Conservation (phyloP, 108 stramenopile species). For the Schizochytrium sp. region DNA sequence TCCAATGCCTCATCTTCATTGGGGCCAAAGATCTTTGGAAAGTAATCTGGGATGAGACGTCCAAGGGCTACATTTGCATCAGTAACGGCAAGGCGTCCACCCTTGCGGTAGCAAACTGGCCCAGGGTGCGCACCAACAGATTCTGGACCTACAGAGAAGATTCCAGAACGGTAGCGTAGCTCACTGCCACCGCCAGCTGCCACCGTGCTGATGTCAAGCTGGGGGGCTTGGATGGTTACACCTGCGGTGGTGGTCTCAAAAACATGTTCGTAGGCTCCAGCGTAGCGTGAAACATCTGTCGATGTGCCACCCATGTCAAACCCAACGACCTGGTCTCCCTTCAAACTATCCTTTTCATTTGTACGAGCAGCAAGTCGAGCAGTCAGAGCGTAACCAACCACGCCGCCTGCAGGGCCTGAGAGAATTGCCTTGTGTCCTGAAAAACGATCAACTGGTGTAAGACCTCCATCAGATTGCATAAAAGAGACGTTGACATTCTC, state of each 20-base stretch:
- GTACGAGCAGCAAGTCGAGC: slow-evolving; percentile 70
- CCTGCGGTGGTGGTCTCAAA: slow-evolving; percentile 97
- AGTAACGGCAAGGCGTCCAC: slow-evolving; percentile 93
- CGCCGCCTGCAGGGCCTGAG: slow-evolving; percentile 89
- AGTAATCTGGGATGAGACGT: slow-evolving; percentile 88
- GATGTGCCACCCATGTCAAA: slow-evolving; percentile 99
- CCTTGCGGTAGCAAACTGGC: slow-evolving; percentile 96
- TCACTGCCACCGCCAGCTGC: slow-evolving; percentile 92
- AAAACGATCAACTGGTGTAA: slow-evolving; percentile 91
- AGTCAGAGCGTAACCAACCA: slow-evolving; percentile 98
- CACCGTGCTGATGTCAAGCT: slow-evolving; percentile 98
- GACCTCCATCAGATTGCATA: slow-evolving; percentile 98
- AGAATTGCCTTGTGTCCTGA: slow-evolving; percentile 94
- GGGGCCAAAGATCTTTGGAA: slow-evolving; percentile 96
- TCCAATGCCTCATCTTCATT: slow-evolving; percentile 95
- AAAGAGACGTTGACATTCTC: slow-evolving; percentile 85
- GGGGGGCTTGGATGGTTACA: slow-evolving; percentile 88
- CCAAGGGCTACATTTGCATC: slow-evolving; percentile 98
- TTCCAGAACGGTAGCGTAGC: slow-evolving; percentile 87
- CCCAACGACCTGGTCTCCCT: slow-evolving; percentile 86
- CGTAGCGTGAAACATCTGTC: slow-evolving; percentile 91
- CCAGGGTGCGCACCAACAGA: slow-evolving; percentile 96
- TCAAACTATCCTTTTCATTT: not conserved
- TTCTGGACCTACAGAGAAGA: slow-evolving; percentile 97
- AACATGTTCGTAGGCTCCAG: slow-evolving; percentile 88